Conservation (phyloP, 2,329 filamentous ascomycete genomes). For the Aspergillus quadricinctus region DNA sequence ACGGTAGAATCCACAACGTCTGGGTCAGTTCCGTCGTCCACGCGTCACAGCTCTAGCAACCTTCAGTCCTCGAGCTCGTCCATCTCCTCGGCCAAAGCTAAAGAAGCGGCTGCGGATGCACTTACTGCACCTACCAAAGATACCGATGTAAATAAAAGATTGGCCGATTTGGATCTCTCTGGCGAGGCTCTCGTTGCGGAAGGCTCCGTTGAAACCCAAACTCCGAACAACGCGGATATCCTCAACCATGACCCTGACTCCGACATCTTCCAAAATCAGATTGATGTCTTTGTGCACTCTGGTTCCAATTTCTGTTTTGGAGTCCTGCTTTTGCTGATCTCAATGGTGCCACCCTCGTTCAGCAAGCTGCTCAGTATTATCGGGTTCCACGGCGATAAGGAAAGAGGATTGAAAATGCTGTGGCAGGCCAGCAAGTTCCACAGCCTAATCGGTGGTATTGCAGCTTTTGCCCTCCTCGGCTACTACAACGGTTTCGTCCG, state of each 20-base stretch:
- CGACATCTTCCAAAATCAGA: conserved; percentile 64
- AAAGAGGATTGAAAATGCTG: conserved; percentile 75
- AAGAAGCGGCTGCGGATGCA: conserved; percentile 11
- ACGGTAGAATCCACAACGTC: not conserved
- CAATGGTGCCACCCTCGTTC: conserved; percentile 87
- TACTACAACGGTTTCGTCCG: conserved; percentile 88
- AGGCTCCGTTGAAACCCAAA: conserved; percentile 18
- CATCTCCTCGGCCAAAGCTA: conserved; percentile 10
- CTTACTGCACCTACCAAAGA: conserved; percentile 9
- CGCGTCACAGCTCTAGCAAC: conserved; percentile 4
- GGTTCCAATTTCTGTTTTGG: conserved; percentile 89
- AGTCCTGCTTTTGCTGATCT: conserved; percentile 78
- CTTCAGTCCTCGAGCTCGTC: conserved; percentile 4
- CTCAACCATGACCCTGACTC: conserved; percentile 54
- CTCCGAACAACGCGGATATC: conserved; percentile 22
- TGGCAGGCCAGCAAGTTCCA: conserved; percentile 84
- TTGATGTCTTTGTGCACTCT: conserved; percentile 85
- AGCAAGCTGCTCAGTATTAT: conserved; percentile 81
- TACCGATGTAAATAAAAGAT: conserved; percentile 15
- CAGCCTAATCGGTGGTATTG: conserved; percentile 90
- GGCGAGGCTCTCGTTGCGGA: conserved; percentile 13
- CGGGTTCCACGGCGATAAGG: conserved; percentile 84
- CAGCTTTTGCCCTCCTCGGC: conserved; percentile 71
- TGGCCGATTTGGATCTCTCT: conserved; percentile 22
- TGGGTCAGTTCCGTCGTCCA: conserved; percentile 7